Conservation (phyloP, 1,284 basidiomycete genomes). For the Sphagnurus paluster region DNA sequence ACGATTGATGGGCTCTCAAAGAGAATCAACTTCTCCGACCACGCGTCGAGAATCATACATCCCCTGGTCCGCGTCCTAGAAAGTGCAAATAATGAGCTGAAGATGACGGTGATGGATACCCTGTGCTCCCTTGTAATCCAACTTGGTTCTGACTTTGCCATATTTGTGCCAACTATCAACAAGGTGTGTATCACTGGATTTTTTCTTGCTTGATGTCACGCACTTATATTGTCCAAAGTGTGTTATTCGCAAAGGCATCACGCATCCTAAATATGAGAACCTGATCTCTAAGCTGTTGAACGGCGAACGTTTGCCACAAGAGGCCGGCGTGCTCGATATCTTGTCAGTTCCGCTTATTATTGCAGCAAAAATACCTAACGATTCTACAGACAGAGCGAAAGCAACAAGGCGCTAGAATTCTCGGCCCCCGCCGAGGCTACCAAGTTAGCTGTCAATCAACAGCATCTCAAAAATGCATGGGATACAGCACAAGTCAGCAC, state of each 20-base stretch:
- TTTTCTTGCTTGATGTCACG: conserved; percentile 4
- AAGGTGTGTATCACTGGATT: conserved; percentile 59
- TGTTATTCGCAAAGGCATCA: conserved; percentile 76
- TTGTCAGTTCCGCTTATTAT: conserved; percentile 58
- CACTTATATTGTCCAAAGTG: conserved; percentile 45
- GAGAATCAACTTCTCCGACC: conserved; percentile 98
- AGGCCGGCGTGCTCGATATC: conserved; percentile 58
- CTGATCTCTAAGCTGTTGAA: conserved; percentile 89
- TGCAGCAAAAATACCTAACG: too few relatives aligned
- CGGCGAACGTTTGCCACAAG: conserved; percentile 88
- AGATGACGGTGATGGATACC: conserved; percentile 90
- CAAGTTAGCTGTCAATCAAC: conserved; percentile 96
- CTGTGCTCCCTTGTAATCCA: conserved; percentile 91
- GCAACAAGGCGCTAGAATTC: conserved; percentile 63
- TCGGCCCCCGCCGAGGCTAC: conserved; percentile 79
- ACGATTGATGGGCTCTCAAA: conserved; percentile 91
- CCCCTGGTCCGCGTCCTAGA: conserved; percentile 90
- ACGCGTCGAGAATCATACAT: conserved; percentile 96
- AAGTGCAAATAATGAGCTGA: conserved; percentile 79
- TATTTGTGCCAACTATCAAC: conserved; percentile 96
- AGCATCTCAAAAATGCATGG: conserved; percentile 97
- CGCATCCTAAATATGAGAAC: conserved; percentile 87
- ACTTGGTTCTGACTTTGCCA: conserved; percentile 94
- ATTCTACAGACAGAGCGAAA: conserved; percentile 51
- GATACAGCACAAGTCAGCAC: conserved; percentile 83